Percentiles rank a stretch among this genome's conserved stretches.
Conservation (phyloP, 345 rosid genomes). For the Rhizophora mangle region DNA sequence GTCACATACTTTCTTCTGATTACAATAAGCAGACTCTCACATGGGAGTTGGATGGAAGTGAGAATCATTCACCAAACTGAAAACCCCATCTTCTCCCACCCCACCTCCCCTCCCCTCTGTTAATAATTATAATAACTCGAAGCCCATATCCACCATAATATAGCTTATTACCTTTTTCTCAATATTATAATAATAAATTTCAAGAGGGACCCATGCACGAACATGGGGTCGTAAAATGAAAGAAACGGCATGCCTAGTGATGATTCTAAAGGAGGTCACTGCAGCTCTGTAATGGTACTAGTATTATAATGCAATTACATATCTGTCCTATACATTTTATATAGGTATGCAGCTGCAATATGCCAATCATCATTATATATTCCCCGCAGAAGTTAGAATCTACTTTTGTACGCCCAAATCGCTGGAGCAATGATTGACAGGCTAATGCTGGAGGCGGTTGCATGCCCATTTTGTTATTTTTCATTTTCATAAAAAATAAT, state of each 20-base stretch:
- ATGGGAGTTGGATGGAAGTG: constrained; percentile 21
- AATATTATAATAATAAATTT: too few species aligned
- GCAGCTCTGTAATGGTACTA: constrained; percentile 14
- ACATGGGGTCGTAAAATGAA: constrained; percentile 27
- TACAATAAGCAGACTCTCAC: constrained; percentile 19
- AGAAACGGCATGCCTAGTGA: constrained; percentile 38
- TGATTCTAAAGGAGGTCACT: not conserved
- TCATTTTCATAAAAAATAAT: too few species aligned
- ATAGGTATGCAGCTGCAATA: constrained; percentile 3
- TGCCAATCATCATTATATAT: constrained; percentile 38
- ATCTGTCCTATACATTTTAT: not conserved
- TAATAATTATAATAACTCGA: too few species aligned
- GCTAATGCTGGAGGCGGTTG: constrained; percentile 2
- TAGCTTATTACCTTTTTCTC: too few species aligned
- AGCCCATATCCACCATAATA: too few species aligned
- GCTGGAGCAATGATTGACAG: constrained; percentile 26
- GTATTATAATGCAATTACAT: too few species aligned
- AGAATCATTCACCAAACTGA: constrained; percentile 28
- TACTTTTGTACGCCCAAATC: constrained; percentile 24
- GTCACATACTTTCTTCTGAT: constrained; percentile 7
- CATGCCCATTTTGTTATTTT: too few species aligned
- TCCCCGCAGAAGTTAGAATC: constrained; percentile 28
- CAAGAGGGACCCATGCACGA: constrained; percentile 16
- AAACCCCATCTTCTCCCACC: constrained; percentile 3
- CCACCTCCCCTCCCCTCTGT: too few species aligned